These are phyloP conservation scores for Anethum foeniculum DNA, from an alignment of 140 eudicot species.

Conservation along the genomic window DNA sequence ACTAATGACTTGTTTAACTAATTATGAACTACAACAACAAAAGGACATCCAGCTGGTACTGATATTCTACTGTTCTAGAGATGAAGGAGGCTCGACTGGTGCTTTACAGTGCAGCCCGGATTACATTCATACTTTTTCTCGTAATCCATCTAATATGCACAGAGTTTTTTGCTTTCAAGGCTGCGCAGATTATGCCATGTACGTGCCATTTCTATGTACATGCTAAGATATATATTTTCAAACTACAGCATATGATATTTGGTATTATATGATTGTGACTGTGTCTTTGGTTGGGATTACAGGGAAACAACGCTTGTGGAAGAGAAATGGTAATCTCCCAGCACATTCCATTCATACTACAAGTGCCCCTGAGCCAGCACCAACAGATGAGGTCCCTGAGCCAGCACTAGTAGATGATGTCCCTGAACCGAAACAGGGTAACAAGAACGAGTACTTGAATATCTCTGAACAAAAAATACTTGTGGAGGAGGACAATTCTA, in stretches of 20 bases:
- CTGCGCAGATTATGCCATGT: conserved; percentile 7
- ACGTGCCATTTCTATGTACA: not conserved
- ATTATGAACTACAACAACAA: not conserved
- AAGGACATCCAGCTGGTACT: not conserved
- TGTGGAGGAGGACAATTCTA: not conserved
- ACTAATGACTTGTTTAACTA: not conserved
- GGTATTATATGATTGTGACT: not conserved
- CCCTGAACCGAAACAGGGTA: not conserved
- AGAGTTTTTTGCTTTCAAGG: not conserved
- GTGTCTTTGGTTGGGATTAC: not conserved
- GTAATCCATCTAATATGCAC: not conserved
- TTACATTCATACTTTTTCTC: not conserved
- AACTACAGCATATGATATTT: not conserved
- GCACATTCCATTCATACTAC: not conserved
- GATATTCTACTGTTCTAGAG: not conserved
- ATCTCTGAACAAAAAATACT: not conserved
- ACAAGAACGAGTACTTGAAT: not conserved
- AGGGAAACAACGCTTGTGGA: conserved; percentile 4
- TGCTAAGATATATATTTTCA: not conserved
- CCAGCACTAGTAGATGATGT: not conserved
- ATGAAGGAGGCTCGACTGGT: not conserved
- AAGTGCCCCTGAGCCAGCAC: not conserved
- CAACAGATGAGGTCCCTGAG: not conserved
- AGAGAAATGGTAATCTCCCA: not conserved
- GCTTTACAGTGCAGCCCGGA: conserved; percentile 1